Evolutionary conservation across 2,329 filamentous ascomycete species (phyloP).

Genomic region (Alternaria tenuissima): DNA sequence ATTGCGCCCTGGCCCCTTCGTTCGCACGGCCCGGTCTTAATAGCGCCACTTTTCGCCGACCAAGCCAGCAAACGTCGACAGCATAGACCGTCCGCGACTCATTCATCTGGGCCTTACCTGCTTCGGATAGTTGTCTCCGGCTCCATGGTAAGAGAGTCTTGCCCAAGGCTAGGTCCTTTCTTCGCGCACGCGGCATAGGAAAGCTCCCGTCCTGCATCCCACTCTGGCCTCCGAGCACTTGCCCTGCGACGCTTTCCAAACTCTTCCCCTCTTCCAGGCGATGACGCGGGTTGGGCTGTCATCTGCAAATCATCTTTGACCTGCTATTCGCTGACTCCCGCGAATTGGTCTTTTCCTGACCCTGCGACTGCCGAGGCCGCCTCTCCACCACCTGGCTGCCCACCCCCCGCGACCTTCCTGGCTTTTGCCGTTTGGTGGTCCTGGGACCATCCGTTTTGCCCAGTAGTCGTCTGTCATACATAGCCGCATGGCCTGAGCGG

Average conservation of each 20-base stretch:
- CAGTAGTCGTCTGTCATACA: conserved; percentile 34
- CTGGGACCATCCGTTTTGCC: conserved; percentile 29
- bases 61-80: conserved; percentile 43
- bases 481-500: conserved; percentile 53
- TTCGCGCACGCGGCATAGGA: conserved; percentile 42
- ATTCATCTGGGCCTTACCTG: conserved; percentile 37
- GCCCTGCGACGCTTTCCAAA: conserved; percentile 50
- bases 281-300: conserved; percentile 48
- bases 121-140: conserved; percentile 48
- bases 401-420: conserved; percentile 36
- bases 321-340: conserved; percentile 41
- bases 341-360: conserved; percentile 39
- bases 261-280: conserved; percentile 41
- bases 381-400: conserved; percentile 34
- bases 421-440: conserved; percentile 40
- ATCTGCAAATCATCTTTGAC: conserved; percentile 35
- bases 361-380: conserved; percentile 43
- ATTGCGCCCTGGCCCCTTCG: conserved; percentile 38
- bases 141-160: conserved; percentile 49
- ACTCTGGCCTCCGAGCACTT: conserved; percentile 38
- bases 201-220: conserved; percentile 42
- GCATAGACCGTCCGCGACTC: conserved; percentile 43
- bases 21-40: conserved; percentile 37
- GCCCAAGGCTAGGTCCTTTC: conserved; percentile 41
- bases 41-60: conserved; percentile 39